Percentiles rank a stretch among this genome's conserved stretches.
These are phyloP conservation scores for Chamaecyparis obtusa DNA, from an alignment of 75 land plant genomes.

Conservation along the genomic window DNA sequence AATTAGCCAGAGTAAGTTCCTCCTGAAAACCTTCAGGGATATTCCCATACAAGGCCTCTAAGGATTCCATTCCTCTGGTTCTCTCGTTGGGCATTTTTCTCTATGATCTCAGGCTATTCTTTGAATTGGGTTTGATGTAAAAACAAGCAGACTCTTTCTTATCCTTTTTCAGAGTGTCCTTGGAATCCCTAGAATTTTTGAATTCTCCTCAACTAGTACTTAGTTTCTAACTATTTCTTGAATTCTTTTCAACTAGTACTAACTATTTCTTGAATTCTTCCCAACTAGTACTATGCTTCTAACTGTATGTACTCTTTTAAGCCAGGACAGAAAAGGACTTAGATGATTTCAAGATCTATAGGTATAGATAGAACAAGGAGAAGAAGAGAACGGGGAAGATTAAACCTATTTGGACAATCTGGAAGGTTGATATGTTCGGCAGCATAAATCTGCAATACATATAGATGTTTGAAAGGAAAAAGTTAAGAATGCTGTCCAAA, in stretches of 20 bases:
- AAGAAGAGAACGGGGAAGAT: background rate
- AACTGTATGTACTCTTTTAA: background rate
- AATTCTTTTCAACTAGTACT: background rate
- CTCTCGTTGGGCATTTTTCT: background rate
- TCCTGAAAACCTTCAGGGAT: background rate
- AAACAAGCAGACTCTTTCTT: background rate
- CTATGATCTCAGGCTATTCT: background rate
- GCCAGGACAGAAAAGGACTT: background rate
- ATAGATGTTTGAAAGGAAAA: background rate
- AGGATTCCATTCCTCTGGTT: background rate
- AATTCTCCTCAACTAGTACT: background rate
- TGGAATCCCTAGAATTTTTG: background rate
- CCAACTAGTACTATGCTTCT: background rate
- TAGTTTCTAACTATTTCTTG: background rate
- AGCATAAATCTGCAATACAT: background rate
- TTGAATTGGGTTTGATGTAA: background rate
- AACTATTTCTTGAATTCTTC: background rate
- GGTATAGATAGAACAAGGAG: background rate
- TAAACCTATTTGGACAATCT: background rate
- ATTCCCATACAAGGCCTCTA: background rate
- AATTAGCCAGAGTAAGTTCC: background rate
- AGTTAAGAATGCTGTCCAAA: background rate
- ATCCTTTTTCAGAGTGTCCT: background rate
- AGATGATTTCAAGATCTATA: background rate
- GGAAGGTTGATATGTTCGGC: background rate